phyloP scores from a whole-genome alignment of 73 alveolate genomes.

The Paramecium bursaria region DNA sequence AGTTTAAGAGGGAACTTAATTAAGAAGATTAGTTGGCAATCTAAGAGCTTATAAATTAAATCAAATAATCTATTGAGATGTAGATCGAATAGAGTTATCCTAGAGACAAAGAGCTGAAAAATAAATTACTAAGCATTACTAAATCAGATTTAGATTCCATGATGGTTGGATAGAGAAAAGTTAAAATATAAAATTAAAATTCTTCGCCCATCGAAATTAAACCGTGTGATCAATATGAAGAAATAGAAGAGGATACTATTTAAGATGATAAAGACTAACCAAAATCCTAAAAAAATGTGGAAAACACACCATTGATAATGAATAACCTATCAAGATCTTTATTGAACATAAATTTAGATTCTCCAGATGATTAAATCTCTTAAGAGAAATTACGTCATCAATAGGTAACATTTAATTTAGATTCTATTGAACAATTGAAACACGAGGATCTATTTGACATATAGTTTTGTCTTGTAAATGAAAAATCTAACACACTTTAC shows the following conservation, averaged over 20 bases:
- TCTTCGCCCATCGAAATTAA: conserved; percentile 1
- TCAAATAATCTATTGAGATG: not conserved
- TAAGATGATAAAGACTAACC: too few relatives aligned
- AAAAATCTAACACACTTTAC: not conserved
- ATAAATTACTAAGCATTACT: conserved; percentile 14
- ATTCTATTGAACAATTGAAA: conserved; percentile 17
- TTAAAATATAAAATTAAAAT: not conserved
- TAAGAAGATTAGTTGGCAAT: conserved; percentile 5
- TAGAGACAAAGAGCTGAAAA: conserved; percentile 5
- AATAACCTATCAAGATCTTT: conserved; percentile 34
- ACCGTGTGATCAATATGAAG: not conserved
- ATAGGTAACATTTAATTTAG: conserved; percentile 8
- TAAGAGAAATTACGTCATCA: not conserved
- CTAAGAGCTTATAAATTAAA: not conserved
- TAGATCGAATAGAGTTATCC: conserved; percentile 4
- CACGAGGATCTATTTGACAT: conserved; percentile 51
- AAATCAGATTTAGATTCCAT: conserved; percentile 36
- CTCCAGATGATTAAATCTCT: conserved; percentile 13
- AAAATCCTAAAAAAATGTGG: too few relatives aligned
- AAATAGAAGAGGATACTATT: not conserved
- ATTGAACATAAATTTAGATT: conserved; percentile 8
- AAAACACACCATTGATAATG: conserved; percentile 42
- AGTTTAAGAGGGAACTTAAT: not conserved
- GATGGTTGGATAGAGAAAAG: conserved; percentile 28
- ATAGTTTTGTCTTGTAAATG: conserved; percentile 27